Evolutionary conservation across 768 basidiomycete genomes (phyloP), one percentile per base, ranked within the genome.

Genomic region (Cystofilobasidium macerans): DNA sequence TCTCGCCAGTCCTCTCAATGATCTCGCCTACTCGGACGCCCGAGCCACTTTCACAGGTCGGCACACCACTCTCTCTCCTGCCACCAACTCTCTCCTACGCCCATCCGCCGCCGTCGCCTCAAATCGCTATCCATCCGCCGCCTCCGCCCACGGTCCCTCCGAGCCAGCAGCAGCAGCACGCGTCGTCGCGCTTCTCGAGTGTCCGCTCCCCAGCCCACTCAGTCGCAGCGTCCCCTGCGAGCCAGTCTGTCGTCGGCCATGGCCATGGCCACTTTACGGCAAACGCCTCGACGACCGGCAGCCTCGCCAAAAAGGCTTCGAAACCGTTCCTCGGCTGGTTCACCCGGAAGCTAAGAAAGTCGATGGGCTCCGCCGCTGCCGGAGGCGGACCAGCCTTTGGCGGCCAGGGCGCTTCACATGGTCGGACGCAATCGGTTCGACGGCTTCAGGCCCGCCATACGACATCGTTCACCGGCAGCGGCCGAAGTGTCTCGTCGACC

Each of bases 241-340:
- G 24, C 48, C 48, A 51, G 42, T 4, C 42, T n/a, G 45, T 20
- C 45, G 42, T 12, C 42, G 42, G 8, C 16, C 24, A 9, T 26
- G 48, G 48, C 48, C 48, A 51, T 7, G 7, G 32, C 51, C 28
- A n/a, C 4, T n/a, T n/a, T 2, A 54, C 28, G 16, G 20, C 12
- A 22, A 24, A 20, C 45, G 7, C 20, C 9, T 22, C 45, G 13
- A 48, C 12, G n/a, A n/a, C n/a, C n/a, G n/a, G n/a, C n/a, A n/a
- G n/a, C n/a, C 57, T 63, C 16, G 56, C 56, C 35, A 68, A 68
- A 45, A 68, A 68, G 67, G 43, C 57, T 3, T 40, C 36, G 4
- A 59, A 59, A 20, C 61, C 54, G 13, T 28, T 57, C 43, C 54
- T 68, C 18, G 61, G 67, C n/a, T 68, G 67, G 67, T 63, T 68